Evolutionary conservation across 805 yeast species (phyloP), one percentile per base, ranked within the genome.

Genomic region (Yarrowia bubula): DNA sequence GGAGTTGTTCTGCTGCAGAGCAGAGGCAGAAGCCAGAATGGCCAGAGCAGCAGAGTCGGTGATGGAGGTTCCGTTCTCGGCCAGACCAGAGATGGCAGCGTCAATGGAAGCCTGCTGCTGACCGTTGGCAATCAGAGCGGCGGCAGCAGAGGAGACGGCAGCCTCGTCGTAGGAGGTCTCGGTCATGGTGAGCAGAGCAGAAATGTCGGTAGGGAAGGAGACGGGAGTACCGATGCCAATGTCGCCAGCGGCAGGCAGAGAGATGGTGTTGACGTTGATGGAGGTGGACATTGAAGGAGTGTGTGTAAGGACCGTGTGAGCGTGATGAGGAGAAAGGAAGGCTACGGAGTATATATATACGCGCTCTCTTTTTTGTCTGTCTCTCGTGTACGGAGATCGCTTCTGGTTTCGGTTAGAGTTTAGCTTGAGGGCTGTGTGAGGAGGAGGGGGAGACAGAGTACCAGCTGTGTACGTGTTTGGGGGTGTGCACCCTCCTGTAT

Each of bases 31-130:
- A 3, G 47, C 47, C 13, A 55, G 61, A 9, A 55, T 39, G 37
- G 61, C 46, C 32, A 55, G 61, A 17, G 61, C 61, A 7, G 41
- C 61, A 13, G 61, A 41, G 47, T 39, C 47, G 31, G 47, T 39
- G 61, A 41, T 55, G 60, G 60, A 51, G 47, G 61, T 41, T 9
- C 47, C 61, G 38, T 55, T 55, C 47, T 39, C 47, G 13, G 61
- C 61, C 1, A 55, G 46, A 13, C 38, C 38, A 4, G 37, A 31
- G 9, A 55, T 43, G 17, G 28, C 61, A 10, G 61, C 38, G 15
- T 55, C 47, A 14, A 55, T 55, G 61, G 61, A 55, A 11, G 47
- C 47, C 61, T 55, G 61, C 31, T 55, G 43, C 37, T 37, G 39
- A 8, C 38, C 61, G 37, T 37, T 31, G 28, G 18, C n/a, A 38